Evolutionary conservation across 768 basidiomycete species (phyloP).

Genomic region (Lanmaoa rubissima): DNA sequence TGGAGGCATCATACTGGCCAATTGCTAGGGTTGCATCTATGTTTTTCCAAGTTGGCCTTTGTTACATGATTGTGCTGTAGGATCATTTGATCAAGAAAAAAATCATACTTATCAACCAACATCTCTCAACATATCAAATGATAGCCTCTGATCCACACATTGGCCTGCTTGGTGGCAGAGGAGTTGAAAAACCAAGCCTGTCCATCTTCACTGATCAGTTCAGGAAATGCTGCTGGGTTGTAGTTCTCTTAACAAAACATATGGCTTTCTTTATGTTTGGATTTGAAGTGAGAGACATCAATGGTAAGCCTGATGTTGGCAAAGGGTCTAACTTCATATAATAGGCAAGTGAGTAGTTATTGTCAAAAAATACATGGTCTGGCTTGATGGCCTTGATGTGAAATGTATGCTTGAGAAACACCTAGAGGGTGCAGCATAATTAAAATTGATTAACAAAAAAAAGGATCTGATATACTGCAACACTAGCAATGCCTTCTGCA

Average conservation of each 20-base stretch:
- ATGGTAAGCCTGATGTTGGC: slow-evolving; percentile 27
- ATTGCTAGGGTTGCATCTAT: too few species aligned
- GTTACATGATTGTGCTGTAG: slow-evolving; percentile 17
- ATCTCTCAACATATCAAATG: slow-evolving; percentile 35
- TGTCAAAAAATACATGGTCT: slow-evolving; percentile 4
- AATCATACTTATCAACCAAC: slow-evolving; percentile 29
- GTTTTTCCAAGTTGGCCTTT: neutral
- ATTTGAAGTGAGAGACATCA: slow-evolving; percentile 38
- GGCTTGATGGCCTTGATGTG: neutral
- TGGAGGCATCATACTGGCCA: too few species aligned
- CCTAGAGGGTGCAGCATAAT: too few species aligned
- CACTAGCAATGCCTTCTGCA: slow-evolving; percentile 1
- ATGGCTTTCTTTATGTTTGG: slow-evolving; percentile 34
- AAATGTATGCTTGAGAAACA: slow-evolving; percentile 2
- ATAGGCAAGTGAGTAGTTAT: slow-evolving; percentile 7
- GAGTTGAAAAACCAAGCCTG: slow-evolving; percentile 37
- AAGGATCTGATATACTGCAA: too few species aligned
- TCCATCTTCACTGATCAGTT: slow-evolving; percentile 25
- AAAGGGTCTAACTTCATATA: slow-evolving; percentile 5
- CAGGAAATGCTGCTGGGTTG: slow-evolving; percentile 28
- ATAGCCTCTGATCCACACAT: slow-evolving; percentile 39
- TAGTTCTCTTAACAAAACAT: slow-evolving; percentile 29
- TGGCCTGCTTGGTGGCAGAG: slow-evolving; percentile 35
- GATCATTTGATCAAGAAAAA: slow-evolving; percentile 41
- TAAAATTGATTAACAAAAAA: too few species aligned